phyloP scores from a whole-genome alignment of 306 rosid genomes.

The Arachis stenosperma region DNA sequence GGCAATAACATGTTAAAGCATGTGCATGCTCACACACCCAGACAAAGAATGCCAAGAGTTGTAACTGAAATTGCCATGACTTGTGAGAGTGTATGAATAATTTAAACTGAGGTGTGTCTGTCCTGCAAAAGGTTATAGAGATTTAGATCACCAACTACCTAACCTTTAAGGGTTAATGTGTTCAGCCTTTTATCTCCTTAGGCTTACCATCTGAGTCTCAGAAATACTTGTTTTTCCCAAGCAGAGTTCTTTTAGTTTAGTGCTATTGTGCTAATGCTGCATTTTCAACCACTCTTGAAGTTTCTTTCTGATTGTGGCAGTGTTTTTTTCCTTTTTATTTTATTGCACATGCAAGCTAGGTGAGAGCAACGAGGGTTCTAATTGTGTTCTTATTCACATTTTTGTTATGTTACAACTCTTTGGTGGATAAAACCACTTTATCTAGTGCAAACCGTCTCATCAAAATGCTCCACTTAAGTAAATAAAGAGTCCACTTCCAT shows the following conservation, averaged over 20 bases:
- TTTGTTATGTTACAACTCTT: slow-evolving; percentile 19
- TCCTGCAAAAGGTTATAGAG: background rate
- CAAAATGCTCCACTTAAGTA: background rate
- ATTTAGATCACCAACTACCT: background rate
- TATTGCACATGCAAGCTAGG: slow-evolving; percentile 14
- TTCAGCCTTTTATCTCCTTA: background rate
- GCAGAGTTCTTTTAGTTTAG: slow-evolving; percentile 14
- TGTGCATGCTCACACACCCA: background rate
- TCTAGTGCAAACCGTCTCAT: slow-evolving; percentile 22
- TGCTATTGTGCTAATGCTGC: slow-evolving; percentile 13
- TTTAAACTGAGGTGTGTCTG: background rate
- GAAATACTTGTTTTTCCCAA: background rate
- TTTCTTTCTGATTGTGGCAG: slow-evolving; percentile 19
- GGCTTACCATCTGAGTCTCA: background rate
- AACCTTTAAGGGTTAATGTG: background rate
- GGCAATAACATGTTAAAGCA: background rate
- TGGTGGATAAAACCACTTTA: background rate
- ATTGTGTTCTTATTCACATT: background rate
- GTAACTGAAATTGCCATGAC: background rate
- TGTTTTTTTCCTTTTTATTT: background rate
- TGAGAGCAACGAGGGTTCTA: slow-evolving; percentile 20
- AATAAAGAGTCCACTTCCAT: background rate
- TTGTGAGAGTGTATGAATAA: background rate
- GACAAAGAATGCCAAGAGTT: background rate
- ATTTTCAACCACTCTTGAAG: slow-evolving; percentile 8